Evolutionary conservation across 1,284 basidiomycete species (phyloP).

Genomic region (Sporisorium sorghi): DNA sequence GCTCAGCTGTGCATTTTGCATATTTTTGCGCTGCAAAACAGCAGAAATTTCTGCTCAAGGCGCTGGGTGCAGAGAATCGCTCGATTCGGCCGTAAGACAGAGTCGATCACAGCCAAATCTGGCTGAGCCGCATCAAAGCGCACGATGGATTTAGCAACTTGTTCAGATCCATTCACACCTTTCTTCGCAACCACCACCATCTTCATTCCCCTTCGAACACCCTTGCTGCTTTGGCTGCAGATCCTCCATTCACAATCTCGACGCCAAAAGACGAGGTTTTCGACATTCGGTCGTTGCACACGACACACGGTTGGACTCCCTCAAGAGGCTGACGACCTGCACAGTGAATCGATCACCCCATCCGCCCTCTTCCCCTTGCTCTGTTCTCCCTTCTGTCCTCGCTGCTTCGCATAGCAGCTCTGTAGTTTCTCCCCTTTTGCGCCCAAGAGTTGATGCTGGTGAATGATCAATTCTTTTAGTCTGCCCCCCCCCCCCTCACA

Average conservation of each 20-base stretch:
- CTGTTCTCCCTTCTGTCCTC: not conserved
- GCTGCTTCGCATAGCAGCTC: slow-evolving; percentile 11
- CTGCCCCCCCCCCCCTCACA: slow-evolving; percentile 3
- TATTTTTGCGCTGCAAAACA: not conserved
- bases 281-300: not conserved
- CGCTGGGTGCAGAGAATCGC: not conserved
- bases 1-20: slow-evolving; percentile 6
- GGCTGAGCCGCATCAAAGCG: not conserved
- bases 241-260: too few species aligned
- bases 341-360: too few species aligned
- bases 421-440: slow-evolving; percentile 25
- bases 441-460: slow-evolving; percentile 46
- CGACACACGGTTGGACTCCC: not conserved
- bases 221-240: not conserved
- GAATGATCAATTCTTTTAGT: slow-evolving; percentile 54
- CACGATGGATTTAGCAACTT: not conserved
- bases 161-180: not conserved
- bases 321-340: slow-evolving; percentile 1
- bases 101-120: not conserved
- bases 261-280: not conserved
- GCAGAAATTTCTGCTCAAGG: slow-evolving; percentile 1
- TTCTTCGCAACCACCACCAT: slow-evolving; percentile 11
- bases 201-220: not conserved
- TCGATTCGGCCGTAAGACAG: slow-evolving; percentile 10
- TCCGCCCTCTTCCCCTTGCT: not conserved